Base-by-base conservation (phyloP, 2,329 filamentous ascomycete genomes). In the Fusarium sp. region DNA sequence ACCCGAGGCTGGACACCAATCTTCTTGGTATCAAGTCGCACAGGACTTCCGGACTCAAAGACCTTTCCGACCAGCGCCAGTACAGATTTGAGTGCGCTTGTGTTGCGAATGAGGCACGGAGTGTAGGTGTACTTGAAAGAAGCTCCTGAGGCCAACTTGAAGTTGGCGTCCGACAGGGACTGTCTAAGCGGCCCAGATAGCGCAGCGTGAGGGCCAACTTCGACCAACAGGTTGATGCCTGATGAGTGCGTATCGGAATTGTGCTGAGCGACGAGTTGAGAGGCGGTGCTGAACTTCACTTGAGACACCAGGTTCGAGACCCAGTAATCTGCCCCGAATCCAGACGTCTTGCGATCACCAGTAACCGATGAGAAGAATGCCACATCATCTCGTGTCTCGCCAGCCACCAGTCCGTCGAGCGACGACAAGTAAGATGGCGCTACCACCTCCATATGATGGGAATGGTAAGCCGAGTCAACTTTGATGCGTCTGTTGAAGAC, bases 401-500 rank as follows among this genome's bases (percentile, higher is more conserved):
- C 14, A 7, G 21, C 2, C 6, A 38, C 19, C 2, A 52, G 20
- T 10, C 26, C 50, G 3, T 45, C 24, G 2, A 43, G 50, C 2
- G 26, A 59, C 2, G 43, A 48, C 11, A 51, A 57, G 52, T 70
- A 66, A 3, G 30, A 43, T 7, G 19, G 57, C 7, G 49, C 62
- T 38, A 62, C 58, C 12, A 44, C 51, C 1, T 44, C 28, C 78
- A 82, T 82, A 49, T 81, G 78, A 20, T 76, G 74, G 1, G 81
- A 83, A 28, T 77, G 77, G 5, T 83, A 83, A 0, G 81, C 81
- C 7, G 57, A 77, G 52, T 80, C 77, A 4, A 81, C 78, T 19
- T 75, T 71, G 0, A 83, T 69, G 1, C 58, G 36, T 4, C 78
- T 63, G 2, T 57, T 57, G 19, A 65, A 65, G 19, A 62, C 32